Evolutionary conservation across 2,329 filamentous ascomycete genomes (phyloP), one percentile per base, ranked within the genome.

Genomic region (Hypoxylon sp.): DNA sequence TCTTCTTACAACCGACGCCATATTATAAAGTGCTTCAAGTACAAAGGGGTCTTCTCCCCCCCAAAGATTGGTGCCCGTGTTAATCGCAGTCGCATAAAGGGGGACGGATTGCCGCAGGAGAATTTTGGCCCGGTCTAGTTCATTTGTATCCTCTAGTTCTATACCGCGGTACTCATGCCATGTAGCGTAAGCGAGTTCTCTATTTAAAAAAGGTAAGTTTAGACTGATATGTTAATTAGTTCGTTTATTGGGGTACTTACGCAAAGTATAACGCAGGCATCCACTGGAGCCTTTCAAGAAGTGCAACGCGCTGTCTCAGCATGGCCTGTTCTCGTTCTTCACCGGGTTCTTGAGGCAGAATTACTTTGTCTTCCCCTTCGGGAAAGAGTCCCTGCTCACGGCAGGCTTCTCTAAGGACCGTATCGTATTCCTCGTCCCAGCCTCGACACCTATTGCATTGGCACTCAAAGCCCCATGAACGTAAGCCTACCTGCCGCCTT

Each of bases 241-340:
- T n/a, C 14, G 10, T 20, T 22, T 44, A 44, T 7, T 44, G 8
- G 17, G 17, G 17, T 44, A 70, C 68, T 71, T 66, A 71, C 68
- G 59, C 54, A 20, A 68, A 71, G 42, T 46, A 68, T 51, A 65
- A 46, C n/a, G 61, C 54, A 2, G n/a, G 42, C 2, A 1, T 8
- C 58, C 58, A 61, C 1, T 22, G 3, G 2, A 68, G 27, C 4
- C 20, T 8, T 11, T 22, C 6, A 25, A 60, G 35, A 35, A 50
- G 8, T 3, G 35, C 22, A 2, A 51, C 2, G 10, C 64, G 62
- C 8, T 44, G 25, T 14, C 44, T 20, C 4, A 65, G 8, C 14
- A 27, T 1, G 13, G 31, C 35, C 6, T 56, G 35, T 7, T 14
- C 50, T 37, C n/a, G 17, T 14, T 22, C n/a, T 14, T 54, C 50